phyloP scores from a whole-genome alignment of 2,329 filamentous ascomycete genomes.

The Cyanodermella asteris region DNA sequence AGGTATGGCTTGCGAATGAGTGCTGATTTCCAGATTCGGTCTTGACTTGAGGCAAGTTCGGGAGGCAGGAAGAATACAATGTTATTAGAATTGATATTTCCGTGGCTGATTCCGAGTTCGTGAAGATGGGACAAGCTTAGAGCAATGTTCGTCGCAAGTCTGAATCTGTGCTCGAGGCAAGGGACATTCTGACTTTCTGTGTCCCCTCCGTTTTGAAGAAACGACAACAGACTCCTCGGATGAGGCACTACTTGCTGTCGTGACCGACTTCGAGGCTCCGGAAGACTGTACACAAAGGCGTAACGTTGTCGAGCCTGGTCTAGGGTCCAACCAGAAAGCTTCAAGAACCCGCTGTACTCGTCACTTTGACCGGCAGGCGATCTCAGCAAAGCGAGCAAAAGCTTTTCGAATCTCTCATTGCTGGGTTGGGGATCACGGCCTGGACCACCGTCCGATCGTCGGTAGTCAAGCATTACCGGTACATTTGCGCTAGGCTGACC shows the following conservation, averaged over 20 bases:
- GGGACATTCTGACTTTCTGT: constrained; percentile 21
- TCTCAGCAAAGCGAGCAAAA: constrained; percentile 11
- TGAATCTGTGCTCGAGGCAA: constrained; percentile 40
- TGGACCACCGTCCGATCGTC: constrained; percentile 2
- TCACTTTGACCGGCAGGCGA: constrained; percentile 9
- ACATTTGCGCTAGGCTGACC: constrained; percentile 8
- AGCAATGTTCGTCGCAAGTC: constrained; percentile 35
- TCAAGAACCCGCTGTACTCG: constrained; percentile 9
- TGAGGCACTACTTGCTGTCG: constrained; percentile 16
- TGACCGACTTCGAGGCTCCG: constrained; percentile 23
- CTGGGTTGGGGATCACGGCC: constrained; percentile 3
- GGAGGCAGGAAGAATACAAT: constrained; percentile 30
- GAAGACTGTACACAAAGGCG: constrained; percentile 37
- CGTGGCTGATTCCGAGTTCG: constrained; percentile 33
- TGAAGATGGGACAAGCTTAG: constrained; percentile 35
- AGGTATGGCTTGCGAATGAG: constrained; percentile 31
- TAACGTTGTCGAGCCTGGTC: constrained; percentile 36
- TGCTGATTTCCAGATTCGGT: constrained; percentile 7
- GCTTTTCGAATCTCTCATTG: constrained; percentile 6
- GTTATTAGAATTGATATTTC: constrained; percentile 43
- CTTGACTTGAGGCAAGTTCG: constrained; percentile 7
- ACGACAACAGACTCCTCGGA: constrained; percentile 19
- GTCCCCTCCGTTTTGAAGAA: constrained; percentile 20
- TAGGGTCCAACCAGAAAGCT: constrained; percentile 17
- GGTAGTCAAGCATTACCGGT: constrained; percentile 27